Percentiles rank a stretch among this genome's conserved stretches.
These are phyloP conservation scores for Parietichytrium sp. DNA, from an alignment of 108 stramenopile species.

Conservation along the genomic window DNA sequence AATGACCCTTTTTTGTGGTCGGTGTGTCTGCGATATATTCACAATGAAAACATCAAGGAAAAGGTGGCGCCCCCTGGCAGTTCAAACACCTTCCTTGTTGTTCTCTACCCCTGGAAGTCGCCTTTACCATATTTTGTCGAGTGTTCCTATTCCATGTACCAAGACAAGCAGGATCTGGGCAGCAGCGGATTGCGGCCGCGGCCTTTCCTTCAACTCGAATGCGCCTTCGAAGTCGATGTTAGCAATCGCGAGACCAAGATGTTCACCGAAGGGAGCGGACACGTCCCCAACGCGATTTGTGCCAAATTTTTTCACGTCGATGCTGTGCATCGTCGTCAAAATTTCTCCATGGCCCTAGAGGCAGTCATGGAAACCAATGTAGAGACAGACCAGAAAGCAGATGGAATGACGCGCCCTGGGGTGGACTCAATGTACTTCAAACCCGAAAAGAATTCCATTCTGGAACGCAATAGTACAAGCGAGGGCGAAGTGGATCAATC, in stretches of 20 bases:
- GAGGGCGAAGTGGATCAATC: too few relatives aligned
- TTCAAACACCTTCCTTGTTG: background rate
- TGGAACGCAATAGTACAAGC: too few relatives aligned
- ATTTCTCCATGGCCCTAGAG: background rate
- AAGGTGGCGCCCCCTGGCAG: constrained; percentile 6
- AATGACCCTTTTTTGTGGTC: constrained; percentile 23
- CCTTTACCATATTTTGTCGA: constrained; percentile 2
- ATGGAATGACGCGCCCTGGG: too few relatives aligned
- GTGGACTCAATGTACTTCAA: too few relatives aligned
- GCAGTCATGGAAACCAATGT: background rate
- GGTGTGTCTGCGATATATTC: constrained; percentile 17
- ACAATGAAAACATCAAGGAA: background rate
- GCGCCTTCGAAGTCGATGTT: constrained; percentile 2
- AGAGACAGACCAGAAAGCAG: background rate
- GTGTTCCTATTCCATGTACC: constrained; percentile 19
- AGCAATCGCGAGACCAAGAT: background rate
- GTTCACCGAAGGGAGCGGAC: background rate
- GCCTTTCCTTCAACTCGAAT: background rate
- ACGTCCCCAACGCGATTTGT: background rate
- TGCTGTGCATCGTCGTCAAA: background rate
- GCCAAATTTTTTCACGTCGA: background rate
- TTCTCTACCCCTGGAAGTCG: background rate
- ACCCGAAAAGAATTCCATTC: too few relatives aligned
- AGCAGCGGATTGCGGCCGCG: background rate
- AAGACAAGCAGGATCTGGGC: background rate